Percentiles rank a stretch among this genome's conserved stretches.
These are phyloP conservation scores for Clarkia xantiana DNA, from an alignment of 345 rosid genomes.

Conservation along the genomic window DNA sequence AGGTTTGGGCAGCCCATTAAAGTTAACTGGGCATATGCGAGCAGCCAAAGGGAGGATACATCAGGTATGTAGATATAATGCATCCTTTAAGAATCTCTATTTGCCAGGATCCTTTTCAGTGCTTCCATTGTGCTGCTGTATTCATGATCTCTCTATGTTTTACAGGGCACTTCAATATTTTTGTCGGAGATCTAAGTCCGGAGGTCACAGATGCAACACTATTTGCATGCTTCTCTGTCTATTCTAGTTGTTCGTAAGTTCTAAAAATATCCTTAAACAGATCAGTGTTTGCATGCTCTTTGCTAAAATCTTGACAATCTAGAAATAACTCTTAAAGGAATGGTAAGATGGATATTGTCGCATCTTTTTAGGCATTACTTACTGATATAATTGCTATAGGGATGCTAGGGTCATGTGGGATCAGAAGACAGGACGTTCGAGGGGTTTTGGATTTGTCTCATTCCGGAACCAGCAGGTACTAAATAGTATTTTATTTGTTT, in stretches of 20 bases:
- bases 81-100: neutral
- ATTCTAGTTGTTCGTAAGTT: conserved; percentile 68
- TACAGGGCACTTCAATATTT: conserved; percentile 69
- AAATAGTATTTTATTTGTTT: neutral
- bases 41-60: conserved; percentile 96
- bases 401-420: conserved; percentile 98
- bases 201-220: conserved; percentile 84
- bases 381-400: conserved; percentile 14
- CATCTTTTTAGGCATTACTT: neutral
- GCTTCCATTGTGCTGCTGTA: neutral
- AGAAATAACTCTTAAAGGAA: neutral
- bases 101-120: no score
- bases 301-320: neutral
- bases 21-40: conserved; percentile 99
- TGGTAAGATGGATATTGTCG: no score
- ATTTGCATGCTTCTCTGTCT: conserved; percentile 62
- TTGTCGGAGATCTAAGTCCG: conserved; percentile 91
- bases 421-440: conserved; percentile 91
- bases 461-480: conserved; percentile 63
- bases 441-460: conserved; percentile 92
- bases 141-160: neutral
- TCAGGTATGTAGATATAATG: conserved; percentile 44
- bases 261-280: conserved; percentile 1
- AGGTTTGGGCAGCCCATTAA: conserved; percentile 99
- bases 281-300: neutral